Evolutionary conservation across 1,284 basidiomycete species (phyloP).

Genomic region (Boletellus sp.): DNA sequence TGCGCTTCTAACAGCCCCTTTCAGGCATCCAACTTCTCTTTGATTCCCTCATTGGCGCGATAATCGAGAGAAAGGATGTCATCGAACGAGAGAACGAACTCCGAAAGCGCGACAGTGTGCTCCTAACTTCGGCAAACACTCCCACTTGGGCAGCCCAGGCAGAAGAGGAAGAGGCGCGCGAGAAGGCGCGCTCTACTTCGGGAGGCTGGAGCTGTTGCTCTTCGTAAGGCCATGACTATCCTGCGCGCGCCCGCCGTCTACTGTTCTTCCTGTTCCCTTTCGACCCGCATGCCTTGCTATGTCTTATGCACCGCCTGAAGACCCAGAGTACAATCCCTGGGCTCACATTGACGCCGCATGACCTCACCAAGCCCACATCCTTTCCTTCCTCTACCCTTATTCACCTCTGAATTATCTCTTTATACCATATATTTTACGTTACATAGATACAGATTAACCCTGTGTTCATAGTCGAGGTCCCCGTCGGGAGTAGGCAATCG

Average conservation of each 20-base stretch:
- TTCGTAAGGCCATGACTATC: conserved; percentile 27
- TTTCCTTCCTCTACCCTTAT: conserved; percentile 32
- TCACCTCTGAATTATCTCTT: conserved; percentile 36
- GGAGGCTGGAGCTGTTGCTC: conserved; percentile 68
- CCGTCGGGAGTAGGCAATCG: conserved; percentile 8
- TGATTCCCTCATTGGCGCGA: conserved; percentile 68
- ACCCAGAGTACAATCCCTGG: conserved; percentile 24
- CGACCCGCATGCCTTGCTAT: conserved; percentile 23
- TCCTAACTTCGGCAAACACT: conserved; percentile 56
- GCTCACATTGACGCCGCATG: conserved; percentile 20
- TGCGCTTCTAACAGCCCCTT: conserved; percentile 11
- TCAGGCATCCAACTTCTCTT: conserved; percentile 76
- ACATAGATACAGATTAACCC: conserved; percentile 38
- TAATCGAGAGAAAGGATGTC: conserved; percentile 69
- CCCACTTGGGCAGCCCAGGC: conserved; percentile 75
- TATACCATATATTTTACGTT: conserved; percentile 39
- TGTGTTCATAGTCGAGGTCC: conserved; percentile 35
- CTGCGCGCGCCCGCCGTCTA: conserved; percentile 17
- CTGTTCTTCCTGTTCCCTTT: conserved; percentile 10
- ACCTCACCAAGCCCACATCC: conserved; percentile 16
- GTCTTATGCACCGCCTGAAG: conserved; percentile 27
- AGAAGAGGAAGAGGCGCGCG: conserved; percentile 73
- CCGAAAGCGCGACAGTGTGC: conserved; percentile 76
- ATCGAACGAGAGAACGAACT: conserved; percentile 78
- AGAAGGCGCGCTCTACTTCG: conserved; percentile 53